phyloP scores from a whole-genome alignment of 2,329 filamentous ascomycete species.

The Canariomyces notabilis region DNA sequence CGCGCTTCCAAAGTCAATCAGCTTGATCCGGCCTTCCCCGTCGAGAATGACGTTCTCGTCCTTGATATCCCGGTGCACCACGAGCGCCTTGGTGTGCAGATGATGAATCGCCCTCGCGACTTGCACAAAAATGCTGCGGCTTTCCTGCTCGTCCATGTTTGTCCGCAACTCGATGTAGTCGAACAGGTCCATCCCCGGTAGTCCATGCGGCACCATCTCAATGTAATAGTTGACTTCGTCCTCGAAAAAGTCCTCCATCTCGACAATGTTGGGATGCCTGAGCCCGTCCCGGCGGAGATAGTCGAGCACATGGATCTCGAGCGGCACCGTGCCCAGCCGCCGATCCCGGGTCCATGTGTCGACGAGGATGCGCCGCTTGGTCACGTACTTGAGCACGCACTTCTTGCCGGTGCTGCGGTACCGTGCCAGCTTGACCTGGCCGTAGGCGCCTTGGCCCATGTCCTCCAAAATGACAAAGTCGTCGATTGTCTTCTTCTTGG shows the following conservation, averaged over 20 bases:
- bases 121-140: constrained; percentile 90
- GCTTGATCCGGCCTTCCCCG: constrained; percentile 89
- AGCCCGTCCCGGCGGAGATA: constrained; percentile 74
- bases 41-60: constrained; percentile 97
- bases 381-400: constrained; percentile 95
- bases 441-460: constrained; percentile 97
- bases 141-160: constrained; percentile 94
- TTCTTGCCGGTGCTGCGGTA: constrained; percentile 78
- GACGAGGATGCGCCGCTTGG: constrained; percentile 91
- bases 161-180: constrained; percentile 96
- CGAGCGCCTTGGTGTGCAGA: constrained; percentile 80
- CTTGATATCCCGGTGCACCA: constrained; percentile 97
- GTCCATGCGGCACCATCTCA: constrained; percentile 91
- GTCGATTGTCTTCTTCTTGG: constrained; percentile 75
- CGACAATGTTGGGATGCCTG: constrained; percentile 63
- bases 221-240: constrained; percentile 96
- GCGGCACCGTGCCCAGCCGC: constrained; percentile 83
- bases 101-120: constrained; percentile 87
- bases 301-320: constrained; percentile 96
- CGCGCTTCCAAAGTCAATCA: constrained; percentile 97
- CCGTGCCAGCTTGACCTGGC: constrained; percentile 90
- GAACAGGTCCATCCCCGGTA: constrained; percentile 97
- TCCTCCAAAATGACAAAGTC: constrained; percentile 94
- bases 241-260: constrained; percentile 70
- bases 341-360: constrained; percentile 98